These are phyloP conservation scores for Paraphoma sp. DNA, from an alignment of 2,329 filamentous ascomycete genomes.

Conservation along the genomic window DNA sequence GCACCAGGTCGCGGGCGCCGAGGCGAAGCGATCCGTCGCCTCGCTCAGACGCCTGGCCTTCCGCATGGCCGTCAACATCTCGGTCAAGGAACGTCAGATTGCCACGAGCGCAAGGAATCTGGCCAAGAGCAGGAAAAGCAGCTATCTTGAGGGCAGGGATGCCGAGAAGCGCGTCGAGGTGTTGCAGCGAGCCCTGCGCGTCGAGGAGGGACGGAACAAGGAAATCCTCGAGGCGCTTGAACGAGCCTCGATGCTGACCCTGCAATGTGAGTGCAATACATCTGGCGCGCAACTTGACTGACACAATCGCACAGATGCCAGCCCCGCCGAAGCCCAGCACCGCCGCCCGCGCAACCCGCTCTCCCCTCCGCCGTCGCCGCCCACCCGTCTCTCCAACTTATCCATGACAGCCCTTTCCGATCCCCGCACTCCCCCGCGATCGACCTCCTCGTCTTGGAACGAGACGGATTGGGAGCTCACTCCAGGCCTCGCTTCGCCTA, in stretches of 20 bases:
- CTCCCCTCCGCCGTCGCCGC: constrained; percentile 44
- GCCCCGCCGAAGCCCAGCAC: constrained; percentile 24
- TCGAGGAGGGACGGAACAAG: constrained; percentile 45
- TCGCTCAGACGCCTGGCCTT: constrained; percentile 45
- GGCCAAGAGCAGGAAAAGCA: constrained; percentile 38
- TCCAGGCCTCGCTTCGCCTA: constrained; percentile 18
- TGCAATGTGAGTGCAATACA: constrained; percentile 37
- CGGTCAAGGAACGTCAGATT: constrained; percentile 48
- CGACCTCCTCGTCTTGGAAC: constrained; percentile 30
- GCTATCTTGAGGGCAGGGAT: constrained; percentile 39
- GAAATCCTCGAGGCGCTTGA: constrained; percentile 47
- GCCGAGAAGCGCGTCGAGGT: constrained; percentile 43
- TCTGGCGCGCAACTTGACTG: constrained; percentile 1
- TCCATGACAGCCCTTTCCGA: constrained; percentile 16
- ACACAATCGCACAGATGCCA: constrained; percentile 28
- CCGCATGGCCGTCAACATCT: constrained; percentile 48
- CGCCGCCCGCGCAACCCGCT: constrained; percentile 31
- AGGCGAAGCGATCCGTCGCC: constrained; percentile 44
- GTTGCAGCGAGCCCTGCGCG: constrained; percentile 36
- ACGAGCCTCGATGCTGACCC: constrained; percentile 44
- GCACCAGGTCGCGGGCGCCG: constrained; percentile 39
- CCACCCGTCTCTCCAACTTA: constrained; percentile 26
- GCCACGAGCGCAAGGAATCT: constrained; percentile 41
- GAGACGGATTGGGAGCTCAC: constrained; percentile 29
- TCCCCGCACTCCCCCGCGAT: constrained; percentile 34